Percentiles rank a stretch among this genome's conserved stretches.
These are phyloP conservation scores for Didymosphaeria variabile DNA, from an alignment of 2,329 filamentous ascomycete species.

Conservation along the genomic window DNA sequence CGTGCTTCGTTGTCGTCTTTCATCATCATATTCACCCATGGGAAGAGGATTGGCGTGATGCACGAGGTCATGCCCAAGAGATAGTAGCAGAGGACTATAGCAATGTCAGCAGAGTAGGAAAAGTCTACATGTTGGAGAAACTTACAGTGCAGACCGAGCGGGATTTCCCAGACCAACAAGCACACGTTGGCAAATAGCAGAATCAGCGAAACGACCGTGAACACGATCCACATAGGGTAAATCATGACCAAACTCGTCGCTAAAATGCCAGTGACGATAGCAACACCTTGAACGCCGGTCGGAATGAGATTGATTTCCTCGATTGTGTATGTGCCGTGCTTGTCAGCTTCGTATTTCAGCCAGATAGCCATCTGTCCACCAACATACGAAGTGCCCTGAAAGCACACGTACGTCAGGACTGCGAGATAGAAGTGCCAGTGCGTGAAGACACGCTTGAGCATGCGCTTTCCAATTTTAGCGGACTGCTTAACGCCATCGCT, in stretches of 20 bases:
- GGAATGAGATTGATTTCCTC: slow-evolving; percentile 59
- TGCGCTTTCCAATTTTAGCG: slow-evolving; percentile 51
- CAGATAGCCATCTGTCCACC: slow-evolving; percentile 59
- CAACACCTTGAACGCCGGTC: slow-evolving; percentile 56
- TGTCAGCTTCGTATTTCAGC: slow-evolving; percentile 55
- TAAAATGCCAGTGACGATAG: slow-evolving; percentile 57
- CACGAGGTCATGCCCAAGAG: slow-evolving; percentile 36
- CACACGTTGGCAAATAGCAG: slow-evolving; percentile 55
- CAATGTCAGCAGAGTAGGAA: slow-evolving; percentile 7
- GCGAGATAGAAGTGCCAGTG: slow-evolving; percentile 61
- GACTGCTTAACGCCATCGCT: slow-evolving; percentile 42
- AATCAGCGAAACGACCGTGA: slow-evolving; percentile 47
- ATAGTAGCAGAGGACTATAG: slow-evolving; percentile 33
- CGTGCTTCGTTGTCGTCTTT: slow-evolving; percentile 54
- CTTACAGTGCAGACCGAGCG: slow-evolving; percentile 48
- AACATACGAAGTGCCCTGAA: slow-evolving; percentile 50
- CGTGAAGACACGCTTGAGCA: slow-evolving; percentile 55
- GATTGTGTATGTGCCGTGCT: slow-evolving; percentile 50
- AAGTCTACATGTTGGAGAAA: not conserved
- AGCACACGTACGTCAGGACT: slow-evolving; percentile 54
- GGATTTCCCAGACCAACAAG: slow-evolving; percentile 59
- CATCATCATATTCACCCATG: slow-evolving; percentile 38
- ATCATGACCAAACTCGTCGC: slow-evolving; percentile 59
- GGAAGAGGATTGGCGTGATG: slow-evolving; percentile 37
- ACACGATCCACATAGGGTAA: slow-evolving; percentile 58